phyloP scores from a whole-genome alignment of 1,284 basidiomycete species.

The Nidula niveotomentosa region DNA sequence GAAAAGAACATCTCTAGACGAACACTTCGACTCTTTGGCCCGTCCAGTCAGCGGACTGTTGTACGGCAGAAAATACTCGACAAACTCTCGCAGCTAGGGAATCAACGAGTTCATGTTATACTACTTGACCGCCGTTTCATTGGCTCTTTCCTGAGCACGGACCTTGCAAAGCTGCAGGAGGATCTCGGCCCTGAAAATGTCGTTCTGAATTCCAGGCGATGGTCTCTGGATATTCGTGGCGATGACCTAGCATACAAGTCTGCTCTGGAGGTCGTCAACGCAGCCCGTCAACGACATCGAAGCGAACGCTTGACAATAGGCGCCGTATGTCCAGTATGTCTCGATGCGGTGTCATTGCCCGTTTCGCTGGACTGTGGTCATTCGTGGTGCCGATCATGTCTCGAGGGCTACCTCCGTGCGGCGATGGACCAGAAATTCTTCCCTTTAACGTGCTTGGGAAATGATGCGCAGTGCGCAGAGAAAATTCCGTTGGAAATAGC shows the following conservation, averaged over 20 bases:
- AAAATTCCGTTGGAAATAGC: conserved; percentile 51
- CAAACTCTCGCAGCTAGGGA: conserved; percentile 40
- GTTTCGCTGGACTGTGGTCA: conserved; percentile 62
- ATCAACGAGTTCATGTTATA: conserved; percentile 39
- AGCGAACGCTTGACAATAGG: conserved; percentile 9
- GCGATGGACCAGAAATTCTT: conserved; percentile 59
- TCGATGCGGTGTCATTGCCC: conserved; percentile 49
- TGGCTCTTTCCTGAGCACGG: conserved; percentile 41
- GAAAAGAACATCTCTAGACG: conserved; percentile 37
- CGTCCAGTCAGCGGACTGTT: conserved; percentile 30
- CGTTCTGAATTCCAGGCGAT: conserved; percentile 29
- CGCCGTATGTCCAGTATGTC: conserved; percentile 59
- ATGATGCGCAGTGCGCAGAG: conserved; percentile 52
- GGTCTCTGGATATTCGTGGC: conserved; percentile 33
- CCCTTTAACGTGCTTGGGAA: conserved; percentile 66
- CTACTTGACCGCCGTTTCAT: conserved; percentile 43
- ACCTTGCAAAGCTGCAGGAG: conserved; percentile 27
- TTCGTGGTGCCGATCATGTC: conserved; percentile 60
- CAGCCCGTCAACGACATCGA: conserved; percentile 12
- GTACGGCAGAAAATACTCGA: conserved; percentile 43
- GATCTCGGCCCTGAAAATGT: conserved; percentile 39
- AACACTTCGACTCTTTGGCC: conserved; percentile 53
- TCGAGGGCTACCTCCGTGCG: conserved; percentile 54
- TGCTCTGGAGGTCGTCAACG: conserved; percentile 18
- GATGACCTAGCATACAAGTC: conserved; percentile 16